Percentiles rank a stretch among this genome's conserved stretches.
Conservation (phyloP, 2,329 filamentous ascomycete genomes). For the Drechslera avenae region DNA sequence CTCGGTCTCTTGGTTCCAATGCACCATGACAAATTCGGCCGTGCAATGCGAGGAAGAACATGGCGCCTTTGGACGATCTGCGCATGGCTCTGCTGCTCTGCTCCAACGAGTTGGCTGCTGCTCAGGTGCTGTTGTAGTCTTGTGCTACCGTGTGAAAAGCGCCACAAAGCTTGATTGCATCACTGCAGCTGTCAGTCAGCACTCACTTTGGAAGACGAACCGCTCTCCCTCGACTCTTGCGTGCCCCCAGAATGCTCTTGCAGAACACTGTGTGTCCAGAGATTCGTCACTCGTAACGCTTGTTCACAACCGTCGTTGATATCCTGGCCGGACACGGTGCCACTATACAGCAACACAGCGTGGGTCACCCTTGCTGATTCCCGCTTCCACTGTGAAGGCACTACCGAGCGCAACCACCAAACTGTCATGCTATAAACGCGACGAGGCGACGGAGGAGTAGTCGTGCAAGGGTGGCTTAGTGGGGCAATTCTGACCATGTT, state of each 20-base stretch:
- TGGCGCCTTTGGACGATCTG: background rate
- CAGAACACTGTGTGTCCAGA: constrained; percentile 6
- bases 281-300: constrained; percentile 18
- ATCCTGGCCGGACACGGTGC: constrained; percentile 9
- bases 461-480: constrained; percentile 7
- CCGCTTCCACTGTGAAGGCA: background rate
- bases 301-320: constrained; percentile 14
- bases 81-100: constrained; percentile 1
- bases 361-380: constrained; percentile 6
- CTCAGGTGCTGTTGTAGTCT: constrained; percentile 7
- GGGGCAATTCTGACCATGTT: constrained; percentile 2
- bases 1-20: background rate
- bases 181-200: constrained; percentile 32
- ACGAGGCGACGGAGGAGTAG: background rate
- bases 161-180: constrained; percentile 44
- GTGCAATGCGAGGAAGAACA: background rate
- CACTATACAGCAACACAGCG: constrained; percentile 7
- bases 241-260: background rate
- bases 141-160: constrained; percentile 27
- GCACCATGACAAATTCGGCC: background rate
- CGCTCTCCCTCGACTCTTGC: background rate
- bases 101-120: constrained; percentile 7
- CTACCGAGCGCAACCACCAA: background rate
- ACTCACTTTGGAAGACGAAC: constrained; percentile 7
- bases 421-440: constrained; percentile 1